phyloP scores from a whole-genome alignment of 2,329 filamentous ascomycete genomes.

The Dothidotthia symphoricarpi region DNA sequence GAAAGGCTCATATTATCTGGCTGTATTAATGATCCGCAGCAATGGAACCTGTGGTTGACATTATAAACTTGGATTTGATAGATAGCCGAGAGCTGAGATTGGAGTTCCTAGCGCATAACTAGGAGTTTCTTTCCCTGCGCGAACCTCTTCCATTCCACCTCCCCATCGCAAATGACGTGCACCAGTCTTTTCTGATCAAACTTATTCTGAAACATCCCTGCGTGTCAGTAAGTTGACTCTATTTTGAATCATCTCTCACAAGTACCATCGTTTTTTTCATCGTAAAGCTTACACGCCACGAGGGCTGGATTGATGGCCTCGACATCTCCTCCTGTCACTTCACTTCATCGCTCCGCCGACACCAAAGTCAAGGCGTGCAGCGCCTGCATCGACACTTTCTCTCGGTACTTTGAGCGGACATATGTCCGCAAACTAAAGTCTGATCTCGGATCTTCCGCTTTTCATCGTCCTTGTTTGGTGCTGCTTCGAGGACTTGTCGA shows the following conservation, averaged over 20 bases:
- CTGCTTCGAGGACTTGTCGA: no score
- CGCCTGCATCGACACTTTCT: no score
- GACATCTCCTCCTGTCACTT: slow-evolving; percentile 30
- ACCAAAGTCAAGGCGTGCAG: slow-evolving; percentile 3
- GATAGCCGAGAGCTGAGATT: slow-evolving; percentile 41
- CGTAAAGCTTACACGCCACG: slow-evolving; percentile 34
- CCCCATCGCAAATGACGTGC: slow-evolving; percentile 22
- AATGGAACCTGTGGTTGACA: slow-evolving; percentile 18
- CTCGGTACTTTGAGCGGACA: no score
- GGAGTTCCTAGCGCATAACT: slow-evolving; percentile 36
- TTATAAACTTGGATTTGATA: slow-evolving; percentile 28
- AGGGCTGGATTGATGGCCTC: slow-evolving; percentile 24
- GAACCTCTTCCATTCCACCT: slow-evolving; percentile 30
- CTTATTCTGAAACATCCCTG: slow-evolving; percentile 10
- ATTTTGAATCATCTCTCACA: slow-evolving; percentile 9
- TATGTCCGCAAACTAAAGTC: no score
- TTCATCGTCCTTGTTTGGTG: not conserved
- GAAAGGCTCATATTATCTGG: not conserved
- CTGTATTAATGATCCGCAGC: slow-evolving; percentile 2
- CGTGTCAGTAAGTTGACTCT: slow-evolving; percentile 16
- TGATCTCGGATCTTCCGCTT: not conserved
- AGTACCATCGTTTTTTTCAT: slow-evolving; percentile 11
- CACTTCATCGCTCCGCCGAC: slow-evolving; percentile 28
- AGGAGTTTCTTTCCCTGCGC: slow-evolving; percentile 27
- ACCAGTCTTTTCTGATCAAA: slow-evolving; percentile 10